Base-by-base conservation (phyloP, 257 asterid species). In the Anisodus acutangulus region DNA sequence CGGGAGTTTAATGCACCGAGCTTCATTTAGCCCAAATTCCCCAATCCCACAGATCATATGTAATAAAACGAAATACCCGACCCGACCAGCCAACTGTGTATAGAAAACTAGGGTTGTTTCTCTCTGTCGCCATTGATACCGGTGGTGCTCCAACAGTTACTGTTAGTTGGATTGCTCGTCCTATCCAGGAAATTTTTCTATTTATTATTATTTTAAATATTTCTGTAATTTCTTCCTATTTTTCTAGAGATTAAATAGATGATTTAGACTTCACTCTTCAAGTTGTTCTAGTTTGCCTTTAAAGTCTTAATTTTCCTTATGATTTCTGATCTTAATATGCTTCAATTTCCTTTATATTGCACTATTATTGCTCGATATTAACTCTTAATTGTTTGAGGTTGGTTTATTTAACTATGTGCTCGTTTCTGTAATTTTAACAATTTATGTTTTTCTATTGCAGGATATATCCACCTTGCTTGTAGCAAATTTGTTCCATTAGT, bases 391-490 rank as follows among this genome's bases (percentile, higher is more conserved):
- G 15, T 17, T 41, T 39, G 15, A 16, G 45, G 22, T 37, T 68
- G 19, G 17, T 68, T 68, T 7, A 7, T 68, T 68, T 3, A 7
- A 1, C 16, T 69, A 8, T 39, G 78, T 69, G 8, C 6, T 15
- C 9, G 26, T 39, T 37, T 37, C 22, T 37, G 51, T 68, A 13
- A 68, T 68, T 68, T 37, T 68, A 35, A 67, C 49, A 67, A 13
- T 26, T 51, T 15, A 53, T 78, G 49, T 53, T 78, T 76, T 78
- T 8, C 82, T 53, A 26, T 0, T 53, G 82, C 82, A 78, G 82
- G 43, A 26, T 26, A 66, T 66, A 76, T 31, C 63, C 47, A 51
- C 22, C 13, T 51, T 76, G 26, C 35, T 31, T 51, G 26, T 51
- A 12, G 47, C 63, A 76, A 26, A 12, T 1, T 26, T 76, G 51